Evolutionary conservation across 352 stramenopile species (phyloP).

Genomic region (Globisporangium viniferum): DNA sequence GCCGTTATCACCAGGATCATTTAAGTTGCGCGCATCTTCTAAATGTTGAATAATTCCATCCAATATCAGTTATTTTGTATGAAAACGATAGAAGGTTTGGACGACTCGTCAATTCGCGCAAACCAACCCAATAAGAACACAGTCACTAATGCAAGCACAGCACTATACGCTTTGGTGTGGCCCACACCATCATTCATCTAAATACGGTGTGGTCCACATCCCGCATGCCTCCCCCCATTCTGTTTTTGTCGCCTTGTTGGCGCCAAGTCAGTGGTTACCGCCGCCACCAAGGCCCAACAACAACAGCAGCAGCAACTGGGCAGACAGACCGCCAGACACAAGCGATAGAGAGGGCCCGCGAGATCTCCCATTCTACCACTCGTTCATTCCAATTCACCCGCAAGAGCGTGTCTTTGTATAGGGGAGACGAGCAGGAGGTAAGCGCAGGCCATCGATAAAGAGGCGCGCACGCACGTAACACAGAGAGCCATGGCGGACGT

Average conservation of each 20-base stretch:
- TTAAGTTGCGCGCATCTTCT: background rate
- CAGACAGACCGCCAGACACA: background rate
- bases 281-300: background rate
- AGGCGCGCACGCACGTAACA: too few relatives aligned
- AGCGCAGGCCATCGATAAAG: background rate
- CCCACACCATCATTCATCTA: background rate
- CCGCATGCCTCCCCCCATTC: background rate
- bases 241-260: background rate
- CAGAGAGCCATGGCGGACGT: conserved; percentile 25
- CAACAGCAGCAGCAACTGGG: background rate
- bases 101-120: background rate
- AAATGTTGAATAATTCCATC: background rate
- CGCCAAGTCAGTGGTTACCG: conserved; percentile 1
- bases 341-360: background rate
- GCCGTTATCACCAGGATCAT: background rate
- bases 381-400: background rate
- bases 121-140: background rate
- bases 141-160: background rate
- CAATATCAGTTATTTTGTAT: background rate
- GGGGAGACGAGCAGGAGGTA: too few relatives aligned
- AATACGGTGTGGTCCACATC: background rate
- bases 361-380: background rate
- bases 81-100: background rate
- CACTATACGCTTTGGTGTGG: background rate
- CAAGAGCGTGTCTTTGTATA: background rate